Percentiles rank a stretch among this genome's conserved stretches.
These are phyloP conservation scores for Phytophthora capsici DNA, from an alignment of 352 stramenopile species.

Conservation along the genomic window DNA sequence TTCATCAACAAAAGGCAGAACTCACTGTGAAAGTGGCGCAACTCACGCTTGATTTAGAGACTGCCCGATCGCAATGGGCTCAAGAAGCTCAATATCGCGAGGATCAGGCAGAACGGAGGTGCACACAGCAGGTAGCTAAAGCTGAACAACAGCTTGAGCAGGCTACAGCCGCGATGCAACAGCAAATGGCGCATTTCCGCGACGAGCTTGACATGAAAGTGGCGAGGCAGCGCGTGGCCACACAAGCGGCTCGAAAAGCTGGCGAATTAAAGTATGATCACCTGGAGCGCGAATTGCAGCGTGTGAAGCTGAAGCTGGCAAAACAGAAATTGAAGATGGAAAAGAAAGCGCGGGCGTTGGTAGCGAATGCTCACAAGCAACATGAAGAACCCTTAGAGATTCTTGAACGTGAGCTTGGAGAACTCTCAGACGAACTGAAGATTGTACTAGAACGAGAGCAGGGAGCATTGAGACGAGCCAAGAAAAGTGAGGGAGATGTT, in stretches of 20 bases:
- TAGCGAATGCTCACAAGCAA: slow-evolving; percentile 34
- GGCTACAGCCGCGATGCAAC: slow-evolving; percentile 45
- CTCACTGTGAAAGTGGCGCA: slow-evolving; percentile 41
- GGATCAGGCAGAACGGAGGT: slow-evolving; percentile 18
- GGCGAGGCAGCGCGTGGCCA: slow-evolving; percentile 32
- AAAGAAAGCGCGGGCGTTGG: slow-evolving; percentile 51
- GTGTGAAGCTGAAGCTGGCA: slow-evolving; percentile 24
- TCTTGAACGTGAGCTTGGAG: slow-evolving; percentile 28
- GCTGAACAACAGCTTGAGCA: slow-evolving; percentile 28
- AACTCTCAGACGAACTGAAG: slow-evolving; percentile 20
- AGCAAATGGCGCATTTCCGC: slow-evolving; percentile 39
- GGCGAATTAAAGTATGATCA: slow-evolving; percentile 31
- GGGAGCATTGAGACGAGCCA: slow-evolving; percentile 12
- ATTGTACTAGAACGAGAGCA: slow-evolving; percentile 26
- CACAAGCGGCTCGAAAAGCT: slow-evolving; percentile 40
- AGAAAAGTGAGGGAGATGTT: slow-evolving; percentile 26
- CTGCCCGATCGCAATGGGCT: slow-evolving; percentile 26
- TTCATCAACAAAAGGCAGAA: slow-evolving; percentile 42
- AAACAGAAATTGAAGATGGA: slow-evolving; percentile 67
- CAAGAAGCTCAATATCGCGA: slow-evolving; percentile 30
- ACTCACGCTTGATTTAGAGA: slow-evolving; percentile 43
- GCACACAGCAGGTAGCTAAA: slow-evolving; percentile 16
- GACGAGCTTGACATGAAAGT: slow-evolving; percentile 36
- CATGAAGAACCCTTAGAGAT: slow-evolving; percentile 20
- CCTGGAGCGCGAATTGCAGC: slow-evolving; percentile 31